A percentile compares a stretch with the other conserved stretches of the same genome.
These are phyloP conservation scores for Candida corydali DNA, from an alignment of 805 yeast genomes.

Conservation along the genomic window DNA sequence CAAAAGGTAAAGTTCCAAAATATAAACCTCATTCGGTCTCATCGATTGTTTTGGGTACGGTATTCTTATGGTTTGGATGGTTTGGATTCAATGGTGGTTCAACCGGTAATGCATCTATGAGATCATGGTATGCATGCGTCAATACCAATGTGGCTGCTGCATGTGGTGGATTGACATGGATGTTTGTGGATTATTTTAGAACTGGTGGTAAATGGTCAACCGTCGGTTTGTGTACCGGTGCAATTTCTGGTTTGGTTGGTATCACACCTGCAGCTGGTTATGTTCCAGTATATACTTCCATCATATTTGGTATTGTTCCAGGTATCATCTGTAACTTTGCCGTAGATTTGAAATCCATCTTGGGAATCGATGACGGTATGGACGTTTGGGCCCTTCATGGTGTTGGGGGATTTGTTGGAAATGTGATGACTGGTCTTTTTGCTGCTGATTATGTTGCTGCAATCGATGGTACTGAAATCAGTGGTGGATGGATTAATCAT, in stretches of 20 bases:
- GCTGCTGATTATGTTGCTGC: constrained; percentile 90
- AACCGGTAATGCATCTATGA: constrained; percentile 86
- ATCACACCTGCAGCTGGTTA: constrained; percentile 97
- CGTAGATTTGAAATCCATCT: constrained; percentile 67
- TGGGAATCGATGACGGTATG: constrained; percentile 89
- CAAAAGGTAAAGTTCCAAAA: constrained; percentile 69
- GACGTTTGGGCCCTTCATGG: constrained; percentile 91
- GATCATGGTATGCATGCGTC: constrained; percentile 91
- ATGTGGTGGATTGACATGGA: constrained; percentile 90
- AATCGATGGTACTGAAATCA: constrained; percentile 67
- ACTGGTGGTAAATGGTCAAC: constrained; percentile 89
- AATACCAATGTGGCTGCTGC: constrained; percentile 95
- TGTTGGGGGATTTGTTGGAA: constrained; percentile 86
- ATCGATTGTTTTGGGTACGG: constrained; percentile 86
- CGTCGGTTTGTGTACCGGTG: constrained; percentile 91
- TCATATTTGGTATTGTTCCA: constrained; percentile 76
- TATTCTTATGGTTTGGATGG: constrained; percentile 98
- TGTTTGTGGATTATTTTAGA: constrained; percentile 84
- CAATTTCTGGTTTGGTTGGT: constrained; percentile 90
- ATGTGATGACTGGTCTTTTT: constrained; percentile 82
- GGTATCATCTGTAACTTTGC: constrained; percentile 80
- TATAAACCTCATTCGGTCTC: constrained; percentile 94
- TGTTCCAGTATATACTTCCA: constrained; percentile 88
- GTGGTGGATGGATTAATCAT: constrained; percentile 87
- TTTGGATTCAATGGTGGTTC: constrained; percentile 99